Conservation (phyloP, 257 asterid genomes). For the Penstemon barbatus region DNA sequence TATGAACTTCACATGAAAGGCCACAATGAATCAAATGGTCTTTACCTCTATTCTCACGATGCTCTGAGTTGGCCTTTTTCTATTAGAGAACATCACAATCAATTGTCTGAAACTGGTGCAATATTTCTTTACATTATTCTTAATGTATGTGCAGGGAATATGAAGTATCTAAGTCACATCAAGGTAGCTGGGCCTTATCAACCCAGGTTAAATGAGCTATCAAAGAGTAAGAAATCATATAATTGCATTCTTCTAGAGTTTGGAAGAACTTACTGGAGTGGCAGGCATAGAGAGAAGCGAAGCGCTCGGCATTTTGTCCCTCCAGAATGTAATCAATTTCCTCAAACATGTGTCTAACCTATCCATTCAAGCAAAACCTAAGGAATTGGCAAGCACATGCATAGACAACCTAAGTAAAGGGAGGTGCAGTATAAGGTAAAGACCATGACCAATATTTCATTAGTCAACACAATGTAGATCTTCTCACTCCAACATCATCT, state of each 20-base stretch:
- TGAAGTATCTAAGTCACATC: slow-evolving; percentile 14
- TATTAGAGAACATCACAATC: not conserved
- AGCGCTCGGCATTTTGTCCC: slow-evolving; percentile 96
- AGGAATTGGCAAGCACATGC: slow-evolving; percentile 26
- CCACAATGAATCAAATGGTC: not conserved
- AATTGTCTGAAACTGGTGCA: slow-evolving; percentile 8
- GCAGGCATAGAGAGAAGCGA: slow-evolving; percentile 73
- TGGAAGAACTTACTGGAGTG: slow-evolving; percentile 50
- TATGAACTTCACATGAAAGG: slow-evolving; percentile 5
- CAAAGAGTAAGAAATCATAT: slow-evolving; percentile 17
- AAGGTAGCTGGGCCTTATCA: slow-evolving; percentile 17
- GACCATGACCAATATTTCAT: not conserved
- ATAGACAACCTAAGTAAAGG: slow-evolving; percentile 22
- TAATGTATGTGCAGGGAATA: not conserved
- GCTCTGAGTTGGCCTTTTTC: not conserved
- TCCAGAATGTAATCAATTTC: slow-evolving; percentile 97
- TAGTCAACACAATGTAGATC: slow-evolving; percentile 1
- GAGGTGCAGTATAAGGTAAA: slow-evolving; percentile 11
- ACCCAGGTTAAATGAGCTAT: slow-evolving; percentile 2
- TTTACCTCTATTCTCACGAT: not conserved
- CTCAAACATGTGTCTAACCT: slow-evolving; percentile 98
- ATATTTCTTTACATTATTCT: not conserved
- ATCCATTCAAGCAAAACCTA: slow-evolving; percentile 41
- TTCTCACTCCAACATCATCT: not conserved
- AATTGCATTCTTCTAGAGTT: slow-evolving; percentile 1